A percentile compares a stretch with the other conserved stretches of the same genome.
phyloP scores from a whole-genome alignment of 345 rosid species.

The Barbarea vulgaris region DNA sequence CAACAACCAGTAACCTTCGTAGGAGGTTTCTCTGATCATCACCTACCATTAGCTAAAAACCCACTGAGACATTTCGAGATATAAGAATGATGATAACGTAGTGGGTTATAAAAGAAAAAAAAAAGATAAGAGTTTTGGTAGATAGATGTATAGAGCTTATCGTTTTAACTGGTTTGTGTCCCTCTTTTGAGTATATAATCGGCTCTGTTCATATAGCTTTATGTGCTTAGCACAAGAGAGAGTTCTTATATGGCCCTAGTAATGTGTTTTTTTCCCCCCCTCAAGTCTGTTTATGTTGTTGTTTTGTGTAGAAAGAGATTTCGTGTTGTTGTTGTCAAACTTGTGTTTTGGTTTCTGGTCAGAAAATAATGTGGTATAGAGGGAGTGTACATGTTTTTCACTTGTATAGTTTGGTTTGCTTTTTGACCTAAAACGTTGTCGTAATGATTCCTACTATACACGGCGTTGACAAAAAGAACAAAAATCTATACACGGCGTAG shows the following conservation, averaged over 20 bases:
- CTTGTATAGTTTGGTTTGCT: neutral
- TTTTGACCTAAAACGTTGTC: neutral
- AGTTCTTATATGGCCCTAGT: neutral
- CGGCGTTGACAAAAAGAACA: no score
- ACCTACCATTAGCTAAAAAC: slow-evolving; percentile 18
- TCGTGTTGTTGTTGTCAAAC: slow-evolving; percentile 15
- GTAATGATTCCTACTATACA: no score
- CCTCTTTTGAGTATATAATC: slow-evolving; percentile 18
- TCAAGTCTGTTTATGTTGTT: slow-evolving; percentile 22
- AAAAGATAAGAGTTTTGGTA: slow-evolving; percentile 43
- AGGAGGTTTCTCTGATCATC: slow-evolving; percentile 70
- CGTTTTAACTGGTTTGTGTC: slow-evolving; percentile 7
- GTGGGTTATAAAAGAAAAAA: slow-evolving; percentile 12
- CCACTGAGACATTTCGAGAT: slow-evolving; percentile 11
- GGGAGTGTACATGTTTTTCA: slow-evolving; percentile 26
- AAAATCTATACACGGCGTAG: neutral
- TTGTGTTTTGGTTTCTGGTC: slow-evolving; percentile 3
- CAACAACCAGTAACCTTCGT: slow-evolving; percentile 90
- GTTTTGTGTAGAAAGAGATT: slow-evolving; percentile 15
- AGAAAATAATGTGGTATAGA: slow-evolving; percentile 10
- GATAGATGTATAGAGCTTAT: slow-evolving; percentile 41
- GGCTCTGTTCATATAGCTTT: slow-evolving; percentile 33
- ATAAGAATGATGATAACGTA: slow-evolving; percentile 9
- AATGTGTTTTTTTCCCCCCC: neutral
- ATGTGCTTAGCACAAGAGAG: slow-evolving; percentile 24